These are phyloP conservation scores for Golubevia pallescens DNA, from an alignment of 1,284 basidiomycete species.

Conservation along the genomic window DNA sequence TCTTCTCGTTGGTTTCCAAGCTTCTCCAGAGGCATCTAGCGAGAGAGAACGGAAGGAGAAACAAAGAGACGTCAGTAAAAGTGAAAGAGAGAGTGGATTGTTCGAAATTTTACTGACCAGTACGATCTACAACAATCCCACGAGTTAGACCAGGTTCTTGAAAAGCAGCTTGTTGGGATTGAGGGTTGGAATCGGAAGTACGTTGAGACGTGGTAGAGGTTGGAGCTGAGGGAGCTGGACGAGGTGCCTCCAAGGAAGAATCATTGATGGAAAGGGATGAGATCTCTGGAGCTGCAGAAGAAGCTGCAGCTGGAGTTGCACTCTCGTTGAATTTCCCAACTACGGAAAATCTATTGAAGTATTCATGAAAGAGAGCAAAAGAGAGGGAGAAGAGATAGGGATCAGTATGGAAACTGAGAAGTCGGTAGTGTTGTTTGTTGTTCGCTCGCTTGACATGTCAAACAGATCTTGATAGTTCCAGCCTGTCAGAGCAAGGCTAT, in stretches of 20 bases:
- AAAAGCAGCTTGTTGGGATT: background rate
- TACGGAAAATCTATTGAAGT: constrained; percentile 25
- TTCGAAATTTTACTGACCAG: too few species aligned
- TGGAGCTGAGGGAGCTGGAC: constrained; percentile 12
- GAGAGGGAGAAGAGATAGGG: background rate
- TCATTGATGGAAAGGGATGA: constrained; percentile 3
- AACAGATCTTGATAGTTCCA: too few species aligned
- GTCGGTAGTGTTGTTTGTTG: background rate
- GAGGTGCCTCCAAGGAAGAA: background rate
- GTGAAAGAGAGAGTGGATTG: too few species aligned
- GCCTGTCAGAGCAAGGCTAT: too few species aligned
- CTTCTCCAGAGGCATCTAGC: constrained; percentile 38
- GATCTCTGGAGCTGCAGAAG: constrained; percentile 2
- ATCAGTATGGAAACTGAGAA: background rate
- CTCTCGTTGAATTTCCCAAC: constrained; percentile 24
- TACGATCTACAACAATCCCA: background rate
- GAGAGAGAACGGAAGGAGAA: too few species aligned
- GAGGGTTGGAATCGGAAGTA: background rate
- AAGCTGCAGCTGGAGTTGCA: background rate
- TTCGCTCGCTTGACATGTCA: background rate
- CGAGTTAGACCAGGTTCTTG: background rate
- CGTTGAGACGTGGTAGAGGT: constrained; percentile 1
- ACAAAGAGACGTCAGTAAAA: too few species aligned
- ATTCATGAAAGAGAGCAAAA: background rate
- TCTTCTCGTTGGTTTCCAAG: constrained; percentile 44